Conservation (phyloP, 805 yeast species). For the Sugiyamaella chiloensis region DNA sequence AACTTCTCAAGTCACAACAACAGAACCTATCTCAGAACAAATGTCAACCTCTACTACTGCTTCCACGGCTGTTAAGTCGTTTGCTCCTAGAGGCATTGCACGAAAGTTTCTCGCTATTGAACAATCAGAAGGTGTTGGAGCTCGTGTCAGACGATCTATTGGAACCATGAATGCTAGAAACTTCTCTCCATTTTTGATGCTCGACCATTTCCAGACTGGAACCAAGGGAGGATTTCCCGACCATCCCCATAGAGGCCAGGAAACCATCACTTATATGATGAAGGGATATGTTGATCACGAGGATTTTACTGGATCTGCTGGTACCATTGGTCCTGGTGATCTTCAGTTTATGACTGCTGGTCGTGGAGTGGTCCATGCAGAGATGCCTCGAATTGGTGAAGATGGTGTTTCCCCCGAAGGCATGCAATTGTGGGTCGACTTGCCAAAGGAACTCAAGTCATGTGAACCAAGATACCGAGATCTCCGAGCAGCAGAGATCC, state of each 20-base stretch:
- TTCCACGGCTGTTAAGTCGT: slow-evolving; percentile 7
- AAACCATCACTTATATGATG: slow-evolving; percentile 63
- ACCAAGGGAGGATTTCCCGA: slow-evolving; percentile 75
- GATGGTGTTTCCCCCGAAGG: slow-evolving; percentile 51
- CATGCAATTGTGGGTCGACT: slow-evolving; percentile 83
- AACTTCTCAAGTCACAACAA: background rate
- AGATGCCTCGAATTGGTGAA: slow-evolving; percentile 64
- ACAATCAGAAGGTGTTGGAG: slow-evolving; percentile 83
- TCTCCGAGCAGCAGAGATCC: slow-evolving; percentile 63
- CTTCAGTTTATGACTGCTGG: slow-evolving; percentile 94
- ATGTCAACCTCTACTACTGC: background rate
- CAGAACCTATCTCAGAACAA: background rate
- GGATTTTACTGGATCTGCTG: slow-evolving; percentile 79
- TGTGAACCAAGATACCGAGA: slow-evolving; percentile 75
- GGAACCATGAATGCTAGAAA: slow-evolving; percentile 65
- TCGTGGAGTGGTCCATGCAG: slow-evolving; percentile 78
- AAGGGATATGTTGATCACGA: slow-evolving; percentile 72
- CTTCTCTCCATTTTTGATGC: slow-evolving; percentile 75
- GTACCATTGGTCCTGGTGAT: slow-evolving; percentile 74
- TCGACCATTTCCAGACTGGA: slow-evolving; percentile 67
- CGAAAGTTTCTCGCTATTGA: slow-evolving; percentile 57
- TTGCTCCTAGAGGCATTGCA: slow-evolving; percentile 43
- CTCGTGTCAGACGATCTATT: slow-evolving; percentile 73
- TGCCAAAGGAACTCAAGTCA: slow-evolving; percentile 61
- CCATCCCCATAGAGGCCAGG: slow-evolving; percentile 80